Base-by-base conservation (phyloP, 495 filamentous ascomycete genomes). In the Physcia stellaris region DNA sequence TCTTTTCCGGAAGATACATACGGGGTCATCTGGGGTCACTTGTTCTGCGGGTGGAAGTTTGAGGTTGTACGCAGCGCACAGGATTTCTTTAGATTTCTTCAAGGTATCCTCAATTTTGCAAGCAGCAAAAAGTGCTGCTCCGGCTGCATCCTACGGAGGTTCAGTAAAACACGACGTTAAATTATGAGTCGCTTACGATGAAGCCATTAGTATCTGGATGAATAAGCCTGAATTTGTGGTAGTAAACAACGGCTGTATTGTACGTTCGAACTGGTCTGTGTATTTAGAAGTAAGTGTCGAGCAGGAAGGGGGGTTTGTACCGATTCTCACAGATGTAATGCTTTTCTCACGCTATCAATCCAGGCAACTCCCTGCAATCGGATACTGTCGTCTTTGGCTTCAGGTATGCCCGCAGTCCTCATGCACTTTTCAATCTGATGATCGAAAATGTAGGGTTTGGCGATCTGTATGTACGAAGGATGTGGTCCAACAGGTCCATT, bases 61-160 rank as follows among this genome's bases (percentile, higher is more conserved):
- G 15, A 94, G 57, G 46, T 95, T 96, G 61, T 87, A 83, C 3
- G 81, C 79, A 5, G 86, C 86, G 43, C 83, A 90, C 4, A 95
- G 64, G 41, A 98, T 90, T 38, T 98, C 90, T 35, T 74, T 74
- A 13, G 85, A 93, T 62, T 96, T 96, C 62, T 98, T 96, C 32
- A 96, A 66, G 1, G 90, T 96, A 54, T 98, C 90, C 52, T 98
- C 90, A 31, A 88, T 86, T 58, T 98, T 98, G 70, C 88, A 95
- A 24, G 86, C 86, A 13, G 81, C 79, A 50, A 96, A 88, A 22
- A 98, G 65, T 21, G 83, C 76, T 10, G 90, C 87, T 0, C 86
- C 73, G 3, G 86, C 83, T 4, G 85, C 86, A 55, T 96, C 90
- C 71, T 79, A 36, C 21, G 35, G 9, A 15, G 6, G 15, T 34